Base-by-base conservation (phyloP, 305 asterid genomes). In the Plantago lanceolata region DNA sequence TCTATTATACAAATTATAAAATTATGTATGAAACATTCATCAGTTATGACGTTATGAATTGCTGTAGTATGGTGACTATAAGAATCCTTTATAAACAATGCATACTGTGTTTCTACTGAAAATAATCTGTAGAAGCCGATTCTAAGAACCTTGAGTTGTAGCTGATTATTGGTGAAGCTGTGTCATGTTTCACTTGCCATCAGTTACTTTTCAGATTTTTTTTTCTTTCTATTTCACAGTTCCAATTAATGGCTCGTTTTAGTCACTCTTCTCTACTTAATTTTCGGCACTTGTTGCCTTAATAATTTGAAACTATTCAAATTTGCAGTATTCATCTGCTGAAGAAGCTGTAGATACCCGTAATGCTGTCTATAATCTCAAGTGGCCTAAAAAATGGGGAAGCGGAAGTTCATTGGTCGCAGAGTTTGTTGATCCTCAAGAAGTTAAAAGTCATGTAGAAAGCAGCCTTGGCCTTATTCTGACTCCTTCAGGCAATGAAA, bases 331-430 rank as follows among this genome's bases (percentile, higher is more conserved):
- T 73, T 72, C 97, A 72, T 79, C 96, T 15, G 79, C 84, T 57
- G 96, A 88, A 68, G 97, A 88, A 74, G 96, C 94, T 61, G 68
- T 75, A 52, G 88, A 80, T 72, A 90, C 96, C 57, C 83, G 97
- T 35, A 84, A 84, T 67, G 94, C 94, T 61, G 89, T 88, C 40
- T 85, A 88, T 82, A 84, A 88, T 75, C 81, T 88, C 75, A 95
- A 87, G 70, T 90, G 97, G 97, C 97, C 97, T 17, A 33, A 83
- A 19, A 84, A 90, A 43, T 95, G 91, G 8, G 97, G 96, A 79
- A 73, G 69, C n/a, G 97, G 85, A 0, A 90, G 85, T 61, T 47
- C 71, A 21, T 73, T 90, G 81, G 76, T 78, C 47, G 97, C 90
- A 8, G 95, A 87, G 65, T 90, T 85, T 76, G 97, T 88, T 20